phyloP scores from a whole-genome alignment of 2,329 filamentous ascomycete genomes.

The Ascochyta lentis region DNA sequence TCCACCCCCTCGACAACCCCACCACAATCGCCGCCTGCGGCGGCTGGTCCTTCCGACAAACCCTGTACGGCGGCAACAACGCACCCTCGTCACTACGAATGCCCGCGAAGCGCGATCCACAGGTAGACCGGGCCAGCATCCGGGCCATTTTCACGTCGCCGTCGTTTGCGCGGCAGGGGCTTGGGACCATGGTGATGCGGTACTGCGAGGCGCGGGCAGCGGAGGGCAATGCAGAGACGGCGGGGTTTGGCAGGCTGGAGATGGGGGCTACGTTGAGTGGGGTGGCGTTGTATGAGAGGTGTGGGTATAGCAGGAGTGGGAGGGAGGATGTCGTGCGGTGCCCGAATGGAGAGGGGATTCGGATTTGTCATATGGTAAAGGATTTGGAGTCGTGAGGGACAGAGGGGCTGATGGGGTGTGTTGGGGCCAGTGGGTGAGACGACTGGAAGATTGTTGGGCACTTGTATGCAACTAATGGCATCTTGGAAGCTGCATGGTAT shows the following conservation, averaged over 20 bases:
- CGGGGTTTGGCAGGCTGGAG: constrained; percentile 39
- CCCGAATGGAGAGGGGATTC: constrained; percentile 43
- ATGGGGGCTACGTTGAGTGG: constrained; percentile 48
- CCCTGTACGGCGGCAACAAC: constrained; percentile 44
- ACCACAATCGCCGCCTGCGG: constrained; percentile 42
- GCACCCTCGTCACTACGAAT: constrained; percentile 39
- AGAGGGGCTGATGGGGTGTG: too few relatives aligned
- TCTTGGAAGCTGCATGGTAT: too few relatives aligned
- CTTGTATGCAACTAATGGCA: too few relatives aligned
- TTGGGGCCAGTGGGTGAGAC: background rate
- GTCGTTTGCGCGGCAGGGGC: constrained; percentile 33
- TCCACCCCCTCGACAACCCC: constrained; percentile 32
- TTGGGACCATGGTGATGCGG: constrained; percentile 50
- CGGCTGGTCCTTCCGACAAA: constrained; percentile 46
- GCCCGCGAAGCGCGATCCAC: constrained; percentile 39
- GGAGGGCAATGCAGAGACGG: constrained; percentile 20
- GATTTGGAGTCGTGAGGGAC: constrained; percentile 19
- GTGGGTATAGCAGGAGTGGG: constrained; percentile 45
- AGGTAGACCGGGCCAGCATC: constrained; percentile 40
- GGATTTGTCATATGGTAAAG: constrained; percentile 46
- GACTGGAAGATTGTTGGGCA: too few relatives aligned
- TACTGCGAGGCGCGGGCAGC: constrained; percentile 41
- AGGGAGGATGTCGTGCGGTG: constrained; percentile 41
- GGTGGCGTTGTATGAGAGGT: constrained; percentile 44
- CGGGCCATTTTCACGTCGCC: constrained; percentile 47